These are phyloP conservation scores for Digitaria exilis DNA, from an alignment of 202 grass and related monocot genomes.

Conservation along the genomic window DNA sequence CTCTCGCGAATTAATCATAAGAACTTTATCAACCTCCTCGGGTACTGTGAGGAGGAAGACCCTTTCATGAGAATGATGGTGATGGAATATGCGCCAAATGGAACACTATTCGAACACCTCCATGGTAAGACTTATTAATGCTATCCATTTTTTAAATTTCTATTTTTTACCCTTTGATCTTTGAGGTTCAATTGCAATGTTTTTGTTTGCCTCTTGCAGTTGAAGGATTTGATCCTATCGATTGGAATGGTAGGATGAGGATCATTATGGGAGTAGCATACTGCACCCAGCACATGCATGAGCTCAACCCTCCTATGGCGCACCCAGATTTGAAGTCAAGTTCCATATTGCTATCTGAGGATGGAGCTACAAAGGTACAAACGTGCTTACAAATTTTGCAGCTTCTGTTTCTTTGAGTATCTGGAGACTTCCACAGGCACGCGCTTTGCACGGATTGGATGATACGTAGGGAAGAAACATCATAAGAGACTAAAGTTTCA, in stretches of 20 bases:
- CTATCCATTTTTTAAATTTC: not conserved
- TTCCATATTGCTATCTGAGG: conserved; percentile 86
- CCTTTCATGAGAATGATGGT: conserved; percentile 99
- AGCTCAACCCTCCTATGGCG: conserved; percentile 71
- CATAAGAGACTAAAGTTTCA: not conserved
- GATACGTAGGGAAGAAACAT: conserved; percentile 1
- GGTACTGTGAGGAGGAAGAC: conserved; percentile 91
- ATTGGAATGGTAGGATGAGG: conserved; percentile 97
- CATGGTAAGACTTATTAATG: conserved; percentile 63
- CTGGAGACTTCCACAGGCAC: not conserved
- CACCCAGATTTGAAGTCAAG: conserved; percentile 71
- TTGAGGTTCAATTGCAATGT: conserved; percentile 25
- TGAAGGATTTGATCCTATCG: conserved; percentile 91
- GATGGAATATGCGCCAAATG: conserved; percentile 86
- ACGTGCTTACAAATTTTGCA: not conserved
- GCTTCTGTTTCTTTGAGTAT: conserved; percentile 25
- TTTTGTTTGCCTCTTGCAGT: conserved; percentile 56
- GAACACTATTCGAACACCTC: conserved; percentile 93
- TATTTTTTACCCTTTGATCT: not conserved
- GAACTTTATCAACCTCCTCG: conserved; percentile 94
- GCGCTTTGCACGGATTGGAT: conserved; percentile 5
- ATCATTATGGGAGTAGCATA: conserved; percentile 87
- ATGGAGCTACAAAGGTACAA: conserved; percentile 86
- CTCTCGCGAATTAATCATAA: conserved; percentile 96
- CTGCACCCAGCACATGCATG: conserved; percentile 91